Base-by-base conservation (phyloP, 306 rosid genomes). In the Dalbergia oliveri region DNA sequence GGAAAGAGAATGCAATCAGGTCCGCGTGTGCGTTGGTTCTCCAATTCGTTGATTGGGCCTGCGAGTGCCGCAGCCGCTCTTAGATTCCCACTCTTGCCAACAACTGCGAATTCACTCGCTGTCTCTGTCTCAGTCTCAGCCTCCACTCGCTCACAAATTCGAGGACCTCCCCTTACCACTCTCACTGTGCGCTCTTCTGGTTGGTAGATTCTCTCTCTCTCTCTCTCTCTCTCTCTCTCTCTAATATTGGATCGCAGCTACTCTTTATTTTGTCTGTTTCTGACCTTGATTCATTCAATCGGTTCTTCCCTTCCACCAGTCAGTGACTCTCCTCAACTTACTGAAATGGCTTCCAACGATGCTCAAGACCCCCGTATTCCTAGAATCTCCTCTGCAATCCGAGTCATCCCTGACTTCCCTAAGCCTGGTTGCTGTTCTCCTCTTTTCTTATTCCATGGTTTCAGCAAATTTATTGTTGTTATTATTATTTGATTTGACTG, bases 381-480 rank as follows among this genome's bases (percentile, higher is more conserved):
- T 0, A 74, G 69, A 87, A 96, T 93, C 76, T 74, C 98, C 49
- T 84, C 94, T 49, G 82, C 97, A 18, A 96, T 96, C 85, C 87
- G 99, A 34, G 96, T 90, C 81, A 96, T 96, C 78, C 99, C 98
- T 0, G 64, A 96, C 69, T 96, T 96, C 66, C 99, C 99, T 19
- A 96, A 96, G 82, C 97, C 97, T 71, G 99, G 99, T 96, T 11
- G 34, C 5, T 43, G n/a, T 3, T 3, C 56, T 34, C 43, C 45
- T 44, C 62, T 57, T 39, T 64, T 13, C 70, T 39, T 35, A 72
- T 77, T 47, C 45, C 50, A 21, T 35, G 21, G 35, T 45, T 59
- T 53, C 60, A 1, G 9, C 11, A 37, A 64, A 56, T 77, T 11
- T 11, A 31, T 31, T 19, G 2, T n/a, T 21, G 0, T 34, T 50